Conservation (phyloP, 495 filamentous ascomycete genomes). For the Wilcoxina mikolae region DNA sequence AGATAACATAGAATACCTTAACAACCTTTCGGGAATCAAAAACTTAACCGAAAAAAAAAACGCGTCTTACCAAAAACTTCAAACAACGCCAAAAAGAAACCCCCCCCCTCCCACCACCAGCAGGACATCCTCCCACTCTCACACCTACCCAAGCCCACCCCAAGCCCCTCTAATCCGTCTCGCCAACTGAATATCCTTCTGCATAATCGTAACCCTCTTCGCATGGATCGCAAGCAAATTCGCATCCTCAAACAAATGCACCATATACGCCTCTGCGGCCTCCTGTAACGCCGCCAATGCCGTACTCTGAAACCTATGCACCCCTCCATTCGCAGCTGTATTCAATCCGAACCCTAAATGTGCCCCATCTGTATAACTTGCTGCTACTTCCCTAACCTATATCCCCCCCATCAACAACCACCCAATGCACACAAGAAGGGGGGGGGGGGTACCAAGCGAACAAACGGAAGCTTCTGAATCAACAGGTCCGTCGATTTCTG, state of each 20-base stretch:
- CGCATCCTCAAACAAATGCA: constrained; percentile 82
- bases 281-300: constrained; percentile 84
- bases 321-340: too few relatives aligned
- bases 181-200: constrained; percentile 83
- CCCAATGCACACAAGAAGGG: neutral
- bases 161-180: constrained; percentile 62
- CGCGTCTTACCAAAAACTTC: too few relatives aligned
- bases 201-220: constrained; percentile 90
- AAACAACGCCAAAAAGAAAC: too few relatives aligned
- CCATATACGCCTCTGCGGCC: constrained; percentile 76
- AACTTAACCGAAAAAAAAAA: too few relatives aligned
- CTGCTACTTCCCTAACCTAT: constrained; percentile 68
- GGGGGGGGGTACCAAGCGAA: constrained; percentile 41
- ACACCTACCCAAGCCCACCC: constrained; percentile 36
- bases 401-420: neutral
- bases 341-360: constrained; percentile 33
- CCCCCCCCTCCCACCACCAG: neutral
- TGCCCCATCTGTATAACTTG: constrained; percentile 30
- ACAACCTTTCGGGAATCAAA: too few relatives aligned
- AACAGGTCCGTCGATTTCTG: constrained; percentile 50
- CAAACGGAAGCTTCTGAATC: constrained; percentile 50
- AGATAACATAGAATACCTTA: too few relatives aligned
- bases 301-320: constrained; percentile 78
- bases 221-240: constrained; percentile 90
- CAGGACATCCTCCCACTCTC: neutral